Evolutionary conservation across 2,329 filamentous ascomycete species (phyloP), one percentile per base, ranked within the genome.

Genomic region (Verticillium klebahnii): DNA sequence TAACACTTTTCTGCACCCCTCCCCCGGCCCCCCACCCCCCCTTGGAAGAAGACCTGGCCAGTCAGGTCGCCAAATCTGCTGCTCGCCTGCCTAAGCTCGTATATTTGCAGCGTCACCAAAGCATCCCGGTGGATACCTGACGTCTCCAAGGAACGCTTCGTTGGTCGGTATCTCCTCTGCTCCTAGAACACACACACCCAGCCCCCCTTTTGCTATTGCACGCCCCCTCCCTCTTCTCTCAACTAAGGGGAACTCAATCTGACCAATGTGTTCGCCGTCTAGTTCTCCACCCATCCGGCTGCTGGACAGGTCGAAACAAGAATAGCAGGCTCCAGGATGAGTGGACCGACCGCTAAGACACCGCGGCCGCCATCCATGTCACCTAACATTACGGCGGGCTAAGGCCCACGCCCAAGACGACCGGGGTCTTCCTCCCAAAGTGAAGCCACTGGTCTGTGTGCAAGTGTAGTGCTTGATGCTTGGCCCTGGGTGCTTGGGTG

Each of bases 31-130:
- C 67, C 65, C 65, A 68, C 67, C 69, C 67, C 69, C 67, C 65
- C 67, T 67, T 68, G 63, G 67, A 62, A 60, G 65, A 68, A 67
- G 67, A 62, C 5, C 29, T 60, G 45, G 62, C 74, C 75, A 77
- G 73, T 76, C 77, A 74, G 76, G 71, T 74, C 80, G 79, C 80
- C 79, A 82, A 78, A 81, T 78, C 80, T 75, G 60, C 59, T 58
- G 58, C 72, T 77, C 75, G 75, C 77, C 75, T 76, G 75, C 72
- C 73, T 69, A 74, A 50, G 55, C 34, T 79, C 77, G 79, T 79
- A 80, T 80, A 79, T 81, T 80, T 77, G 72, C 76, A 74, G 76
- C 77, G 74, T 78, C 77, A 78, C 77, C 74, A 74, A 29, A 74
- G 69, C 68, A 69, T 70, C 67, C 67, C 63, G 45, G 45, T 50